Percentiles rank a stretch among this genome's conserved stretches.
Evolutionary conservation across 2,329 filamentous ascomycete species (phyloP).

Genomic region (Sporothrix pseudoabietina): DNA sequence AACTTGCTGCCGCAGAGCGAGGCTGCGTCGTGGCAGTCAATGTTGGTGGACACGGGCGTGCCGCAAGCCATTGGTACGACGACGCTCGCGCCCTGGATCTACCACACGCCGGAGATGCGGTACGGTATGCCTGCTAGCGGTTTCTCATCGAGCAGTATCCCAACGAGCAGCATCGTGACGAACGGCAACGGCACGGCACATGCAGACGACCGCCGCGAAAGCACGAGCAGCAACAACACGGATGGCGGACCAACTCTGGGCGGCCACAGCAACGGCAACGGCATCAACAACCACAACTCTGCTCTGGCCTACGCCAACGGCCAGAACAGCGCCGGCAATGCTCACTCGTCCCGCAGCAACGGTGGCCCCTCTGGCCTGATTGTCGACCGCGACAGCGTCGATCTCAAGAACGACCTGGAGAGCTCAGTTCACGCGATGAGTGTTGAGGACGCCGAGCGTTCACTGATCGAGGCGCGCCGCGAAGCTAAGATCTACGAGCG

Average conservation of each 20-base stretch:
- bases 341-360: background rate
- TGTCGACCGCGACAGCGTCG: constrained; percentile 22
- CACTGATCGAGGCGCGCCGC: constrained; percentile 54
- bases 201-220: background rate
- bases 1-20: constrained; percentile 56
- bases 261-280: constrained; percentile 20
- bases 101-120: constrained; percentile 38
- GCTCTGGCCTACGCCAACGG: background rate
- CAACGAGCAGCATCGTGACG: constrained; percentile 16
- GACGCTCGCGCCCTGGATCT: constrained; percentile 60
- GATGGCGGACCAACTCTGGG: background rate
- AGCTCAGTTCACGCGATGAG: constrained; percentile 56
- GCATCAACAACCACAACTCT: background rate
- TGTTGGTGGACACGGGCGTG: constrained; percentile 37
- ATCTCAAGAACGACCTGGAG: constrained; percentile 38
- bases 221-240: background rate
- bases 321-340: background rate
- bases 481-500: constrained; percentile 66
- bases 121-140: constrained; percentile 14
- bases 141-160: constrained; percentile 21
- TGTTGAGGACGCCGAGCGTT: constrained; percentile 64
- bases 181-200: constrained; percentile 9
- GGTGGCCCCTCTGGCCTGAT: background rate
- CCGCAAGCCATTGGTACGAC: constrained; percentile 48
- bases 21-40: constrained; percentile 40